Percentiles rank a stretch among this genome's conserved stretches.
Evolutionary conservation across 2,329 filamentous ascomycete genomes (phyloP).

Genomic region (Exophiala calicioides): DNA sequence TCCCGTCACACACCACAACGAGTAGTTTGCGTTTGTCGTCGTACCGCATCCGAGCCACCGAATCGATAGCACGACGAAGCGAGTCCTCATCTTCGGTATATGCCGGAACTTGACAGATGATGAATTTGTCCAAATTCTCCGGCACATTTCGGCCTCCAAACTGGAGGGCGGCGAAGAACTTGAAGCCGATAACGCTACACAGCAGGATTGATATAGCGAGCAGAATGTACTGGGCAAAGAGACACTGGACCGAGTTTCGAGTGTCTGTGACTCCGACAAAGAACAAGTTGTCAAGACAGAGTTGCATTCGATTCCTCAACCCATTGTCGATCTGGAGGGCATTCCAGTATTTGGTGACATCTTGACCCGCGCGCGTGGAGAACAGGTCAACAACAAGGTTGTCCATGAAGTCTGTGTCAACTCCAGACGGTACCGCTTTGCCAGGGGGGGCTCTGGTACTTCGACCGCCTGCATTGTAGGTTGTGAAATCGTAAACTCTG

Average conservation of each 20-base stretch:
- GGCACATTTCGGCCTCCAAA: slow-evolving; percentile 89
- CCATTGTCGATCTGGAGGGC: slow-evolving; percentile 60
- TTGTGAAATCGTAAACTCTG: slow-evolving; percentile 85
- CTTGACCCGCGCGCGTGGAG: slow-evolving; percentile 70
- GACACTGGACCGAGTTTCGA: slow-evolving; percentile 78
- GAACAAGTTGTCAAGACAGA: slow-evolving; percentile 91
- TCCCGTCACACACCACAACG: slow-evolving; percentile 91
- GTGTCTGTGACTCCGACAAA: slow-evolving; percentile 92
- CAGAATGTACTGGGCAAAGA: slow-evolving; percentile 87
- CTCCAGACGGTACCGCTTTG: slow-evolving; percentile 47
- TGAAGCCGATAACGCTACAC: slow-evolving; percentile 82
- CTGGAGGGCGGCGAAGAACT: slow-evolving; percentile 94
- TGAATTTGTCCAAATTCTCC: slow-evolving; percentile 96
- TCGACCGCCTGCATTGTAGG: slow-evolving; percentile 76
- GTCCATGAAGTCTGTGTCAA: slow-evolving; percentile 79
- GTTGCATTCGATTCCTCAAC: slow-evolving; percentile 68
- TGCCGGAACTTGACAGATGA: slow-evolving; percentile 95
- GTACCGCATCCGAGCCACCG: slow-evolving; percentile 90
- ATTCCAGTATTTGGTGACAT: slow-evolving; percentile 83
- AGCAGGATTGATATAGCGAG: slow-evolving; percentile 81
- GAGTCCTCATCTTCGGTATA: slow-evolving; percentile 99
- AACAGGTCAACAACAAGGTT: slow-evolving; percentile 73
- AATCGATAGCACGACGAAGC: slow-evolving; percentile 93
- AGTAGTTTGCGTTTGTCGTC: slow-evolving; percentile 98
- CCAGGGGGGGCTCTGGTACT: slow-evolving; percentile 60